These are phyloP conservation scores for Calonectria leucothoes DNA, from an alignment of 2,329 filamentous ascomycete species.

Conservation along the genomic window DNA sequence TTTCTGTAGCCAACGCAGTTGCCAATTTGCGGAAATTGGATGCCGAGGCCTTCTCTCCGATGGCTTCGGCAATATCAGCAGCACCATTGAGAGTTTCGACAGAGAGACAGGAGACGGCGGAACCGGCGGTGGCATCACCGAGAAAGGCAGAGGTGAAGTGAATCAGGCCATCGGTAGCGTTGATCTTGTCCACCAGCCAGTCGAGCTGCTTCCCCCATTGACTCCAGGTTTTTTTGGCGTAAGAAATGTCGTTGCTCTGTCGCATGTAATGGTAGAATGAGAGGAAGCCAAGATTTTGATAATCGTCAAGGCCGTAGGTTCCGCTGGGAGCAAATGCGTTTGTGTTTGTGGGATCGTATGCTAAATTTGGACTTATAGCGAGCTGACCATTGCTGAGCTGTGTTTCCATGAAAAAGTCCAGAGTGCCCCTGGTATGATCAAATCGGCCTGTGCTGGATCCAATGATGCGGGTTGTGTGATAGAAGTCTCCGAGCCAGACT, in stretches of 20 bases:
- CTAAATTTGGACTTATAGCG: not conserved
- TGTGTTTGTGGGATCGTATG: conserved; percentile 1
- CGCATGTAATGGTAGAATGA: conserved; percentile 9
- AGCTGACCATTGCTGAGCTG: conserved; percentile 3
- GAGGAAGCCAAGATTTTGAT: conserved; percentile 1
- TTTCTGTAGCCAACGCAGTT: not conserved
- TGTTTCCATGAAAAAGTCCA: not conserved
- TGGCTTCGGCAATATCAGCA: not conserved
- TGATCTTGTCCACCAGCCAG: conserved; percentile 10
- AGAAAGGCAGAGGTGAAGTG: conserved; percentile 11
- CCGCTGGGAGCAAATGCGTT: not conserved
- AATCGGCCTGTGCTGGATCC: conserved; percentile 1
- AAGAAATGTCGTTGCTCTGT: conserved; percentile 5
- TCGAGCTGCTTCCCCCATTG: conserved; percentile 8
- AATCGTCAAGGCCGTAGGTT: not conserved
- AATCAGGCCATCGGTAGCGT: conserved; percentile 6
- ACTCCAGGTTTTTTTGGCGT: not conserved
- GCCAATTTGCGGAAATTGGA: not conserved
- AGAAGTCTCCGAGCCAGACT: conserved; percentile 12
- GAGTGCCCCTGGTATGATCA: not conserved
- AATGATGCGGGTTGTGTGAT: conserved; percentile 13
- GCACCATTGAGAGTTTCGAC: not conserved
- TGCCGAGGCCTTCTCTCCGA: not conserved
- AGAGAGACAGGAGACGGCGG: conserved; percentile 2
- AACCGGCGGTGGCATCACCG: not conserved